Evolutionary conservation across 2,329 filamentous ascomycete genomes (phyloP).

Genomic region (Neopestalotiopsis sp.): DNA sequence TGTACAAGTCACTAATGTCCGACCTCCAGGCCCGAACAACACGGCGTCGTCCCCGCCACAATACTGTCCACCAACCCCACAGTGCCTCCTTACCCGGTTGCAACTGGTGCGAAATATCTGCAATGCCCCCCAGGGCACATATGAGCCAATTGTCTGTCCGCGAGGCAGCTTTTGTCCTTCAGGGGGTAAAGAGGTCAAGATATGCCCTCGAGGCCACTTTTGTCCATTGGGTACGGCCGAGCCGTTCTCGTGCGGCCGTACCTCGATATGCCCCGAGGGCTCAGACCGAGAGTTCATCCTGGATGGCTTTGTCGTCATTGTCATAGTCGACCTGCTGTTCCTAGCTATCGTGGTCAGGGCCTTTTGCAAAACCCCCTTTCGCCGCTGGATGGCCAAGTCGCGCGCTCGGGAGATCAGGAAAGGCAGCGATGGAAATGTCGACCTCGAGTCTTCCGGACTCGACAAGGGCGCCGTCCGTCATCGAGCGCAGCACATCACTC

Average conservation of each 20-base stretch:
- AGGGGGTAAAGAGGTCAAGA: neutral
- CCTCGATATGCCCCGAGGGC: neutral
- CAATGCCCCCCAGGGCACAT: neutral
- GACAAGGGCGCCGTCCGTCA: neutral
- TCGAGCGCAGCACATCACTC: neutral
- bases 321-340: neutral
- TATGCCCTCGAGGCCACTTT: constrained; percentile 4
- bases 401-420: neutral
- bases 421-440: constrained; percentile 1
- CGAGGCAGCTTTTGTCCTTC: neutral
- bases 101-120: constrained; percentile 1
- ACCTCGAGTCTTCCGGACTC: neutral
- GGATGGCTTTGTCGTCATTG: constrained; percentile 1
- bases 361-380: neutral
- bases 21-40: constrained; percentile 1
- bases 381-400: neutral
- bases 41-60: neutral
- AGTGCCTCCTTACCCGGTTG: constrained; percentile 2
- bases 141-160: constrained; percentile 1
- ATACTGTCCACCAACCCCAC: constrained; percentile 1
- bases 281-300: constrained; percentile 1
- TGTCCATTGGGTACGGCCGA: constrained; percentile 1
- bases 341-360: constrained; percentile 1
- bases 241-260: constrained; percentile 1
- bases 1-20: neutral